Evolutionary conservation across 495 filamentous ascomycete genomes (phyloP).

Genomic region (Hyaloscypha bicolor): DNA sequence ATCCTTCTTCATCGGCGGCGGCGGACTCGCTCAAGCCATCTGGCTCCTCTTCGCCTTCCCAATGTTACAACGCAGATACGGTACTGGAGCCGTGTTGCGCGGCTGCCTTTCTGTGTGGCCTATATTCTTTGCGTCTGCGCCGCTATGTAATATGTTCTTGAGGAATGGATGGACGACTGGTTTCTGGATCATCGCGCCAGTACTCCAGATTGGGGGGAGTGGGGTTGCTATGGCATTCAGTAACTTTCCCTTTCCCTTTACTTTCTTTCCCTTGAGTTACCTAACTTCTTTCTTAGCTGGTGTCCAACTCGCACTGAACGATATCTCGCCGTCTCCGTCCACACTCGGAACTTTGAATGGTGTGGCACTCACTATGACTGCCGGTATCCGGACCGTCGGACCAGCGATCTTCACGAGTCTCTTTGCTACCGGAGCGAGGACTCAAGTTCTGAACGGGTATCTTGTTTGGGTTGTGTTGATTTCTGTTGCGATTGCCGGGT

Average conservation of each 20-base stretch:
- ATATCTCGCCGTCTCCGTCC: slow-evolving; percentile 57
- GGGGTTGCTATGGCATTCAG: slow-evolving; percentile 70
- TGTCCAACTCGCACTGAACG: slow-evolving; percentile 68
- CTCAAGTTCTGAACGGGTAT: slow-evolving; percentile 59
- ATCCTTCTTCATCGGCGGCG: slow-evolving; percentile 59
- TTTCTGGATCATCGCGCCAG: slow-evolving; percentile 59
- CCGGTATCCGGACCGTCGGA: slow-evolving; percentile 55
- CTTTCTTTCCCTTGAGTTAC: not conserved
- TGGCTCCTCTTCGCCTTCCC: slow-evolving; percentile 70
- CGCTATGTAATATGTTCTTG: slow-evolving; percentile 56
- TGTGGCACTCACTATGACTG: slow-evolving; percentile 56
- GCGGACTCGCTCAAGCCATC: slow-evolving; percentile 59
- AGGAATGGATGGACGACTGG: slow-evolving; percentile 38
- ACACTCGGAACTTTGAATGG: slow-evolving; percentile 68
- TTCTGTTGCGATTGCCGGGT: slow-evolving; percentile 47
- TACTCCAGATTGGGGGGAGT: slow-evolving; percentile 46
- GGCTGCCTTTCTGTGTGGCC: slow-evolving; percentile 58
- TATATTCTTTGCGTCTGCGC: slow-evolving; percentile 53
- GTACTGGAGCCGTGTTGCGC: slow-evolving; percentile 61
- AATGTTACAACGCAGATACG: slow-evolving; percentile 55
- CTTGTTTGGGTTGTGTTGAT: slow-evolving; percentile 66
- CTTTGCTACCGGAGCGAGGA: slow-evolving; percentile 60
- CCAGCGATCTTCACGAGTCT: slow-evolving; percentile 63
- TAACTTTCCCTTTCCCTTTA: slow-evolving; percentile 2
- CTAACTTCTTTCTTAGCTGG: slow-evolving; percentile 40